A percentile compares a stretch with the other conserved stretches of the same genome.
phyloP scores from a whole-genome alignment of 2,329 filamentous ascomycete genomes.

The Rhexocercosporidium sp. region DNA sequence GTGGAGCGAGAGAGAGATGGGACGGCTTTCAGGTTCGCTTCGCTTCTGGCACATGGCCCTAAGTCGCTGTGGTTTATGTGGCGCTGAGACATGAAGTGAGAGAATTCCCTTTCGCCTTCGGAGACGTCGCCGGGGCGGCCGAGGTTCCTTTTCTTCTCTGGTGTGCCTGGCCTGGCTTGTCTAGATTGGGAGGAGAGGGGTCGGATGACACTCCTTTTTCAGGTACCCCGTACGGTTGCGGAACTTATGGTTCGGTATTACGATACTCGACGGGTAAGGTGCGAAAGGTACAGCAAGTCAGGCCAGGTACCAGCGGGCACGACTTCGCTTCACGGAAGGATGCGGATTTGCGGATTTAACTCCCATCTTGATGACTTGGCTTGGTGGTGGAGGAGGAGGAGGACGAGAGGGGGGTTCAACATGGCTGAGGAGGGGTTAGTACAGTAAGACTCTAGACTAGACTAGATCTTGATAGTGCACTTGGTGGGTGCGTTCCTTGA shows the following conservation, averaged over 20 bases:
- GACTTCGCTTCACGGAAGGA: not conserved
- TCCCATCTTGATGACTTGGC: too few species aligned
- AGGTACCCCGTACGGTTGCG: not conserved
- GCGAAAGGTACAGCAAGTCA: not conserved
- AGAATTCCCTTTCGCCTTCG: not conserved
- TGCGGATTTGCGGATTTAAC: not conserved
- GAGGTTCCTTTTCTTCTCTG: not conserved
- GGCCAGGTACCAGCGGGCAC: not conserved
- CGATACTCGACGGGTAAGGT: not conserved
- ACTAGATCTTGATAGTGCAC: not conserved
- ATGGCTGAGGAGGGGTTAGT: not conserved
- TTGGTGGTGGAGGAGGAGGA: not conserved
- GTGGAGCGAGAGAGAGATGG: not conserved
- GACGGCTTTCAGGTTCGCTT: not conserved
- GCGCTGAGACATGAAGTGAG: conserved; percentile 1
- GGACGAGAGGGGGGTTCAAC: not conserved
- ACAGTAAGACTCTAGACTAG: too few species aligned
- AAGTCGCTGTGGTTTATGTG: not conserved
- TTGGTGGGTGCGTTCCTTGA: not conserved
- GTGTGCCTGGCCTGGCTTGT: not conserved
- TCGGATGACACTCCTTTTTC: conserved; percentile 1
- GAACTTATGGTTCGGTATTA: not conserved
- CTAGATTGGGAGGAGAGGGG: conserved; percentile 3
- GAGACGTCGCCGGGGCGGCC: not conserved
- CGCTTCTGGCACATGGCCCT: not conserved